Conservation (phyloP, 1,284 basidiomycete species). For the Marasmius tenuissimus region DNA sequence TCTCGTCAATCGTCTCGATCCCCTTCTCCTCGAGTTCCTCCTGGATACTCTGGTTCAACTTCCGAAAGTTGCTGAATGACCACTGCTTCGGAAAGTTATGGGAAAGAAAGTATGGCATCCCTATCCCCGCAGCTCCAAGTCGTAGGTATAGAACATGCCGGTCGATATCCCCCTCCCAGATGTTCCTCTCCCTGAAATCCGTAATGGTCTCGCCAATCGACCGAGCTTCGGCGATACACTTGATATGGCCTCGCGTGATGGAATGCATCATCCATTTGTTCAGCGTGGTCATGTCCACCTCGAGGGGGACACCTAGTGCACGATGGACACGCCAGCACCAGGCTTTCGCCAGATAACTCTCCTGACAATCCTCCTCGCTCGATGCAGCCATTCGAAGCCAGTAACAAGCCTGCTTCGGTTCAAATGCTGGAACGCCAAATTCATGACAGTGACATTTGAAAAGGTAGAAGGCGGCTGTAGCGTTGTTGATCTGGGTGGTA, state of each 20-base stretch:
- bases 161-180: not conserved
- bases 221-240: slow-evolving; percentile 1
- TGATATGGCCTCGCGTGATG: slow-evolving; percentile 4
- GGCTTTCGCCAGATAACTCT: slow-evolving; percentile 2
- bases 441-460: slow-evolving; percentile 9
- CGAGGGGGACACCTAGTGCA: not conserved
- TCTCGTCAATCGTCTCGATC: slow-evolving; percentile 4
- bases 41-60: slow-evolving; percentile 5
- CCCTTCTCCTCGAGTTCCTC: slow-evolving; percentile 1
- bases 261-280: slow-evolving; percentile 6
- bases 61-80: not conserved
- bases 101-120: slow-evolving; percentile 3
- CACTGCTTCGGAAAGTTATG: not conserved
- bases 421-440: slow-evolving; percentile 2
- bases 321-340: slow-evolving; percentile 9
- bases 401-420: slow-evolving; percentile 2
- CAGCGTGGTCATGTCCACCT: not conserved
- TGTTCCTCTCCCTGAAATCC: not conserved
- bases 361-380: slow-evolving; percentile 7
- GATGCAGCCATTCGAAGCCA: slow-evolving; percentile 6
- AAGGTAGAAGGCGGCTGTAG: slow-evolving; percentile 5
- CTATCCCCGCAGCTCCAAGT: not conserved
- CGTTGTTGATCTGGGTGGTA: slow-evolving; percentile 1
- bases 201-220: not conserved
- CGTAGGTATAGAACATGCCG: not conserved